Evolutionary conservation across 371 early-diverging fungal species (phyloP).

Genomic region (Lichtheimia hyalospora): DNA sequence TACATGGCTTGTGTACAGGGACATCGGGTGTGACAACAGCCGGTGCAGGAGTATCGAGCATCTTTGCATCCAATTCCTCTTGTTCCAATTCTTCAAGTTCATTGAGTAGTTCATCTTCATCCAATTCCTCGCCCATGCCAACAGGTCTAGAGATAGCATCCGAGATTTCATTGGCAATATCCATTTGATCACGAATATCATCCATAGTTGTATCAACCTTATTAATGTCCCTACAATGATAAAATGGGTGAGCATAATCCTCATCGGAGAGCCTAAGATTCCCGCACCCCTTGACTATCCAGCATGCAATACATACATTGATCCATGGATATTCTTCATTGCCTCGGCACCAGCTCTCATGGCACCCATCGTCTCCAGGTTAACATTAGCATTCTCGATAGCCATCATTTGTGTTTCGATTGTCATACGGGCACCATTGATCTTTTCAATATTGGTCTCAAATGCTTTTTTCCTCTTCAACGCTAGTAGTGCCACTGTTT

Average conservation of each 20-base stretch:
- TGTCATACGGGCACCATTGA: conserved; percentile 87
- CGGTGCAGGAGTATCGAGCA: conserved; percentile 76
- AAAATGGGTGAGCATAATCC: conserved; percentile 1
- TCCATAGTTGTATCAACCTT: conserved; percentile 97
- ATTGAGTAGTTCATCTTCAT: conserved; percentile 91
- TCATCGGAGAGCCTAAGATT: too few species aligned
- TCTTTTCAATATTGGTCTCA: conserved; percentile 86
- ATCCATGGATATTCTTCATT: conserved; percentile 92
- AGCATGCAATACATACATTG: conserved; percentile 63
- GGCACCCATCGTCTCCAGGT: conserved; percentile 93
- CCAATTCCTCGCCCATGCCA: conserved; percentile 81
- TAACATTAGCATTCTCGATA: conserved; percentile 96
- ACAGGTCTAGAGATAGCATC: conserved; percentile 93
- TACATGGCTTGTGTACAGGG: conserved; percentile 69
- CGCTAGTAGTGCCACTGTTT: conserved; percentile 85
- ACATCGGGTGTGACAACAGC: conserved; percentile 64
- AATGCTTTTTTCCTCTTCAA: conserved; percentile 92
- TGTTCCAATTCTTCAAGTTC: conserved; percentile 95
- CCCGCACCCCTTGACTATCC: not conserved
- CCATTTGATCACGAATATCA: conserved; percentile 97
- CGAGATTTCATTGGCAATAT: conserved; percentile 92
- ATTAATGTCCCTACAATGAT: conserved; percentile 76
- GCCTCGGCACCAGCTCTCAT: conserved; percentile 94
- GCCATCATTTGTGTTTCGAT: conserved; percentile 95
- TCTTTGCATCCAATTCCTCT: conserved; percentile 86